A percentile compares a stretch with the other conserved stretches of the same genome.
Conservation (phyloP, 208 protist species). For the Leishmania lainsoni region DNA sequence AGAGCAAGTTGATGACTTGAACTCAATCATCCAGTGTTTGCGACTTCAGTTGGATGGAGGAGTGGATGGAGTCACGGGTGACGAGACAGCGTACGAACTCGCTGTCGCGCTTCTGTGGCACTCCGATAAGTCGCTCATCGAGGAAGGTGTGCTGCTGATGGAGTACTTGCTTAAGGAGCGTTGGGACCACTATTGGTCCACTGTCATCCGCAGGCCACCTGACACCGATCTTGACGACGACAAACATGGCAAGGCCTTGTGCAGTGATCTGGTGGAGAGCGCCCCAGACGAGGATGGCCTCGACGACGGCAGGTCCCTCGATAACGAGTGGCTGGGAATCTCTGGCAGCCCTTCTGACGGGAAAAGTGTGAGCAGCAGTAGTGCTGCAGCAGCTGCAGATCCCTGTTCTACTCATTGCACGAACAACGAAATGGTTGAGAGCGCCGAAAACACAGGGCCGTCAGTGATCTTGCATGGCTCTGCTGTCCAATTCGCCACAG, state of each 20-base stretch:
- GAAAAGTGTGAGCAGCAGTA: background rate
- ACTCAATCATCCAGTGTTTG: constrained; percentile 45
- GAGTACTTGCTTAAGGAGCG: constrained; percentile 55
- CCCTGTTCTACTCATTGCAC: background rate
- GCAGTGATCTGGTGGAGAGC: background rate
- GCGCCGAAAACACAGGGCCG: background rate
- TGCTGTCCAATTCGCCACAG: constrained; percentile 27
- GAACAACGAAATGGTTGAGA: no score
- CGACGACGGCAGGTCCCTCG: background rate
- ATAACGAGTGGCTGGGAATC: background rate
- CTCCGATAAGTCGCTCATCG: constrained; percentile 42
- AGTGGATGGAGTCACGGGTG: constrained; percentile 24
- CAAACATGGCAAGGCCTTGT: background rate
- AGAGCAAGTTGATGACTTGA: constrained; percentile 57
- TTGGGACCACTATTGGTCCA: constrained; percentile 52
- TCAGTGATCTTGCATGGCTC: constrained; percentile 1
- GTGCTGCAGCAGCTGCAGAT: background rate
- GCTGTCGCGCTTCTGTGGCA: constrained; percentile 72
- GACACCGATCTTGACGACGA: background rate
- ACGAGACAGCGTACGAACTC: constrained; percentile 56
- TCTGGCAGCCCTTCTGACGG: background rate
- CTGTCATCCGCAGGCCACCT: constrained; percentile 12
- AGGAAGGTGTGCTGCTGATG: constrained; percentile 76
- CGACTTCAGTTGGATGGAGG: constrained; percentile 36
- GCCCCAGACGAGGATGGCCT: background rate